A percentile compares a stretch with the other conserved stretches of the same genome.
phyloP scores from a whole-genome alignment of 2,329 filamentous ascomycete species.

The Fusarium lyarnte region DNA sequence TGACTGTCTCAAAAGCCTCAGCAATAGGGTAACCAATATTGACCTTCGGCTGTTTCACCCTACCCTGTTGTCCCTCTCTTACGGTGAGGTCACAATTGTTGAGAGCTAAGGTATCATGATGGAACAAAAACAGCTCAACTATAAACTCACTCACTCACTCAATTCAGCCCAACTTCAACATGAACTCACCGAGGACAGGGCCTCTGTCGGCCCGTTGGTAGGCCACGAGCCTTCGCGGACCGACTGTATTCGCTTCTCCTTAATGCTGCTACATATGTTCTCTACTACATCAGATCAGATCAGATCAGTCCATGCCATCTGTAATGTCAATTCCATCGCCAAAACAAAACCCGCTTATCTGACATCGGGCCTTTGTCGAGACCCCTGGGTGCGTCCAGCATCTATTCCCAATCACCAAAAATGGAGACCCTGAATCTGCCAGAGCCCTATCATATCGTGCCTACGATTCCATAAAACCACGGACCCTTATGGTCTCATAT shows the following conservation, averaged over 20 bases:
- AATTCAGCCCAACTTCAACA: neutral
- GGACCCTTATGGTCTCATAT: slow-evolving; percentile 35
- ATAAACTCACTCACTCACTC: neutral
- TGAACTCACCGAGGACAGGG: slow-evolving; percentile 25
- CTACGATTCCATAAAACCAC: neutral
- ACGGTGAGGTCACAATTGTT: slow-evolving; percentile 30
- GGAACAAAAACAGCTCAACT: slow-evolving; percentile 3
- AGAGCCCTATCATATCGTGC: neutral
- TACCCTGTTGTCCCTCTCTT: slow-evolving; percentile 10
- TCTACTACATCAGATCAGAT: slow-evolving; percentile 8
- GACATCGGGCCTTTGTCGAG: slow-evolving; percentile 9
- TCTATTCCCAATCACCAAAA: neutral
- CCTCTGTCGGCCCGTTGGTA: slow-evolving; percentile 37
- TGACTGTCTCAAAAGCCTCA: neutral
- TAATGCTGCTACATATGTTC: neutral
- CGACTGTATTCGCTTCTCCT: slow-evolving; percentile 36
- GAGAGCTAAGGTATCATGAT: slow-evolving; percentile 15
- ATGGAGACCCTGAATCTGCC: neutral
- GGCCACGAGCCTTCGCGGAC: slow-evolving; percentile 39
- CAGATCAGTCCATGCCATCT: slow-evolving; percentile 27
- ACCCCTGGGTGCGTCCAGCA: slow-evolving; percentile 22
- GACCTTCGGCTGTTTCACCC: neutral
- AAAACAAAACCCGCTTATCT: slow-evolving; percentile 36
- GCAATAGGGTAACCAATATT: neutral
- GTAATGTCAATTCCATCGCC: slow-evolving; percentile 34